phyloP scores from a whole-genome alignment of 2,329 filamentous ascomycete species.

The Leptographium wingfieldii region DNA sequence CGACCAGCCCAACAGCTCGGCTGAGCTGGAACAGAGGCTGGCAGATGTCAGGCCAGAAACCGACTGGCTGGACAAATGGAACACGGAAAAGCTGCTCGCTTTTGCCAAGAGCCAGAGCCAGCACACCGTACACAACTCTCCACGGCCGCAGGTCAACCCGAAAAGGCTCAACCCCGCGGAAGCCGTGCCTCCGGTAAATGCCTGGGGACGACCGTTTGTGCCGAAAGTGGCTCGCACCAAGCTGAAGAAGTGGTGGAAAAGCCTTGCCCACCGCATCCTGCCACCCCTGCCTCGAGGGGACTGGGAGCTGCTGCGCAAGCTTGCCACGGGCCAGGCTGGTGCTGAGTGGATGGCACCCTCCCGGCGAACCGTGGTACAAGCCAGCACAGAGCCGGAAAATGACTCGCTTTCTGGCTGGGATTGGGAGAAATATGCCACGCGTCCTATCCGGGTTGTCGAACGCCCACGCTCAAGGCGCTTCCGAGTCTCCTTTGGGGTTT shows the following conservation, averaged over 20 bases:
- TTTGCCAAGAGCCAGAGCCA: slow-evolving; percentile 29
- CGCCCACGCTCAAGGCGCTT: slow-evolving; percentile 21
- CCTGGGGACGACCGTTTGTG: slow-evolving; percentile 35
- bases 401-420: slow-evolving; percentile 18
- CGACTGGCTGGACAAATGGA: slow-evolving; percentile 38
- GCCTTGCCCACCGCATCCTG: slow-evolving; percentile 30
- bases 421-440: slow-evolving; percentile 30
- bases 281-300: slow-evolving; percentile 41
- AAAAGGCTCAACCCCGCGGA: slow-evolving; percentile 22
- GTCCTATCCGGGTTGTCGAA: slow-evolving; percentile 27
- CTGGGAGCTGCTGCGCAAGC: slow-evolving; percentile 39
- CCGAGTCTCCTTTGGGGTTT: slow-evolving; percentile 24
- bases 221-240: slow-evolving; percentile 28
- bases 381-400: too few species aligned
- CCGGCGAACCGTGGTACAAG: slow-evolving; percentile 20
- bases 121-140: slow-evolving; percentile 17
- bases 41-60: neutral
- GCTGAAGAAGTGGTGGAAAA: slow-evolving; percentile 34
- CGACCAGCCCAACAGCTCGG: slow-evolving; percentile 26
- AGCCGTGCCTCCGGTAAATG: slow-evolving; percentile 28
- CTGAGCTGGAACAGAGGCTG: slow-evolving; percentile 22
- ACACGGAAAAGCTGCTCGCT: slow-evolving; percentile 28
- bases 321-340: slow-evolving; percentile 29
- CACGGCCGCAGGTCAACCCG: slow-evolving; percentile 17
- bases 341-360: slow-evolving; percentile 25